These are phyloP conservation scores for Panicum miliaceum DNA, from an alignment of 176 grass and related monocot genomes.

Conservation along the genomic window DNA sequence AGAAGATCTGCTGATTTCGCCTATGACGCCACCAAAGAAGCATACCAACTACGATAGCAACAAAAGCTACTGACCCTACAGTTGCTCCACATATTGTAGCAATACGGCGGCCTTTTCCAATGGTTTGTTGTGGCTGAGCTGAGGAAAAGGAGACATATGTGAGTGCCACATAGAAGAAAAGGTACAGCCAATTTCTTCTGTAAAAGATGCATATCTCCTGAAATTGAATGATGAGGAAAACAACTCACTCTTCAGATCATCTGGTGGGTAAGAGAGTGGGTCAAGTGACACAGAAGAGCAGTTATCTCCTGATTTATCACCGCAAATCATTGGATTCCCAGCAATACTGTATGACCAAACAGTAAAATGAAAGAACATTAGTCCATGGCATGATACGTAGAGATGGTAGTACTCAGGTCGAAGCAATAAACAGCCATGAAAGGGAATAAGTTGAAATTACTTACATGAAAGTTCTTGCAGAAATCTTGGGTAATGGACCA, in stretches of 20 bases:
- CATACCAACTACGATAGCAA: conserved; percentile 43
- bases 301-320: conserved; percentile 63
- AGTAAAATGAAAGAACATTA: conserved; percentile 32
- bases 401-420: neutral
- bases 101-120: conserved; percentile 53
- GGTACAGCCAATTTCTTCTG: neutral
- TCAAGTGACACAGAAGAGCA: conserved; percentile 77
- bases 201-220: neutral
- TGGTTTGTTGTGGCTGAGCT: conserved; percentile 73
- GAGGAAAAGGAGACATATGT: conserved; percentile 53
- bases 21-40: conserved; percentile 86
- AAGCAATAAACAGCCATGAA: neutral
- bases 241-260: conserved; percentile 77
- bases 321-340: conserved; percentile 83
- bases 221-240: conserved; percentile 7
- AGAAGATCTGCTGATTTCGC: conserved; percentile 91
- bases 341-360: conserved; percentile 61
- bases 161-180: conserved; percentile 1
- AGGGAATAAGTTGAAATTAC: conserved; percentile 12
- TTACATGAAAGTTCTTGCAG: conserved; percentile 88
- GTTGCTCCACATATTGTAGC: conserved; percentile 77
- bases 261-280: conserved; percentile 88
- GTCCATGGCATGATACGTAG: neutral
- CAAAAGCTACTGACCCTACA: conserved; percentile 62
- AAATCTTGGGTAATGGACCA: conserved; percentile 84